These are phyloP conservation scores for Ophiostoma ulmi DNA, from an alignment of 2,329 filamentous ascomycete genomes.

Conservation along the genomic window DNA sequence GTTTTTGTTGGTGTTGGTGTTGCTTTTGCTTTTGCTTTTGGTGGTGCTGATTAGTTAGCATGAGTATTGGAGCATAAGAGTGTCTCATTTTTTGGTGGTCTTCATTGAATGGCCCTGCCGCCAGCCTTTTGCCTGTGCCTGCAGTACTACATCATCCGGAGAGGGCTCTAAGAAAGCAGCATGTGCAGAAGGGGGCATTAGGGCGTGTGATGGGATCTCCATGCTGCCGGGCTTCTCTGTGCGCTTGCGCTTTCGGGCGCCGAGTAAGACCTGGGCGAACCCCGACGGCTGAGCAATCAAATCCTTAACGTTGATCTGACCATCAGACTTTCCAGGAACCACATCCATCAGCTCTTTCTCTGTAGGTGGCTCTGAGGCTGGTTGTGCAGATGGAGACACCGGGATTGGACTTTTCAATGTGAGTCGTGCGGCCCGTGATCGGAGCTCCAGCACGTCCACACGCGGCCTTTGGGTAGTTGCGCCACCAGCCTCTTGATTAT, in stretches of 20 bases:
- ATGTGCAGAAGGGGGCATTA: slow-evolving; percentile 37
- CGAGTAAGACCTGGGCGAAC: slow-evolving; percentile 53
- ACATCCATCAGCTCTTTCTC: background rate
- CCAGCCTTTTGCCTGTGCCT: slow-evolving; percentile 87
- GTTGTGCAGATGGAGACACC: background rate
- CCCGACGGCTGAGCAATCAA: slow-evolving; percentile 43
- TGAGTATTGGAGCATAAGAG: no score
- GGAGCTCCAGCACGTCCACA: slow-evolving; percentile 30
- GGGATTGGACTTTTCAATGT: slow-evolving; percentile 6
- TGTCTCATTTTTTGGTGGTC: slow-evolving; percentile 32
- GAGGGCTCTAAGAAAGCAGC: slow-evolving; percentile 75
- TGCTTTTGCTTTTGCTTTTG: slow-evolving; percentile 39
- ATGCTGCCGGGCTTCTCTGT: slow-evolving; percentile 13
- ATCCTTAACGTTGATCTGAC: background rate
- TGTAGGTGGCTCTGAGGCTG: background rate
- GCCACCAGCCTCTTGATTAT: background rate
- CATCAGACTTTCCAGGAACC: background rate
- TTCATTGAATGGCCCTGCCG: slow-evolving; percentile 49
- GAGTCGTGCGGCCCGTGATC: slow-evolving; percentile 26
- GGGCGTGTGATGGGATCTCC: background rate
- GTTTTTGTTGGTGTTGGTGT: slow-evolving; percentile 40
- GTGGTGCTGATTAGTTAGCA: background rate
- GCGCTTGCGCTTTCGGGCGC: slow-evolving; percentile 34
- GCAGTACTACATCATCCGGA: slow-evolving; percentile 82
- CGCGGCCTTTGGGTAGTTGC: background rate